Percentiles rank a stretch among this genome's conserved stretches.
Conservation (phyloP, 148 eudicot genomes). For the Linanthus parryae region DNA sequence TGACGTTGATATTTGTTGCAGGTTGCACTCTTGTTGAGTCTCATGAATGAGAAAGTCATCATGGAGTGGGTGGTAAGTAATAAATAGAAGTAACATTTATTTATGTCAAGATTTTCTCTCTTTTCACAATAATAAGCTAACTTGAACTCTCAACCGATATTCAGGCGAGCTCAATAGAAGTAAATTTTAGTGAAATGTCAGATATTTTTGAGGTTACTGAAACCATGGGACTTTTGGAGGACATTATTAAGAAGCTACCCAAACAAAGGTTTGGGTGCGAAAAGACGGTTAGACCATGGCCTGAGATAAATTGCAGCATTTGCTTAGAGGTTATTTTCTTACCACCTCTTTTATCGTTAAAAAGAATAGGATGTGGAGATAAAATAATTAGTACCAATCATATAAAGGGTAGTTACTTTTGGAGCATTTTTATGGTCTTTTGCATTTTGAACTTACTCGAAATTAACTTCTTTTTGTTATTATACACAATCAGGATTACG, state of each 20-base stretch:
- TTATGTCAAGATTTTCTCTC: not conserved
- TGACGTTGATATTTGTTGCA: constrained; percentile 1
- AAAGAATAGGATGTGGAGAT: too few species aligned
- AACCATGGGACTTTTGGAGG: constrained; percentile 23
- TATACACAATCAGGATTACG: constrained; percentile 29
- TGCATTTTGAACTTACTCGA: not conserved
- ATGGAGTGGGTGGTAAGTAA: constrained; percentile 59
- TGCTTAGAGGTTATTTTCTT: constrained; percentile 31
- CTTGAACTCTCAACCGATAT: not conserved
- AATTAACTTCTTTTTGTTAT: not conserved
- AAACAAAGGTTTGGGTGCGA: not conserved
- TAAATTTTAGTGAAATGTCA: constrained; percentile 21
- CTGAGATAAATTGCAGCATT: constrained; percentile 23
- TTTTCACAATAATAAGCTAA: not conserved
- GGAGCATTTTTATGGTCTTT: too few species aligned
- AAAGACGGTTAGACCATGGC: not conserved
- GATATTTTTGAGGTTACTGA: constrained; percentile 29
- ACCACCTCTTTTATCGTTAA: too few species aligned
- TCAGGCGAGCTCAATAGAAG: constrained; percentile 29
- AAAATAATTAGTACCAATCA: too few species aligned
- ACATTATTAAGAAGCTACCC: constrained; percentile 27
- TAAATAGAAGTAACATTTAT: not conserved
- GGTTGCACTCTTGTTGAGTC: constrained; percentile 35
- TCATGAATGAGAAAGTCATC: constrained; percentile 63
- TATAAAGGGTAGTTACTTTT: too few species aligned